Evolutionary conservation across 257 asterid species (phyloP), one percentile per base, ranked within the genome.

Genomic region (Rubia yunnanensis): DNA sequence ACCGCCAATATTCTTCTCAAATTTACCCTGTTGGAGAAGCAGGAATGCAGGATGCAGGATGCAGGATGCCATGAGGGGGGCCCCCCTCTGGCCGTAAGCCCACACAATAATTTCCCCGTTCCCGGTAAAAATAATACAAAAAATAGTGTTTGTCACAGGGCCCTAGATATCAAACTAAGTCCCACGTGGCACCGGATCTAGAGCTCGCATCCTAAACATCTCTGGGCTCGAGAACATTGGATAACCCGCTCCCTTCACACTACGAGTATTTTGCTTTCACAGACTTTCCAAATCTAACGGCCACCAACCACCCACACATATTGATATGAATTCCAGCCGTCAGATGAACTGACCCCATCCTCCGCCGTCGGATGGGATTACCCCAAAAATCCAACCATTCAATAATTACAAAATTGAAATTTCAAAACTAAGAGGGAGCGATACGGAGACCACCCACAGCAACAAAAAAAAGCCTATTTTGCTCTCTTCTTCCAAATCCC

Each of bases 391-490:
- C 91, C 10, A 10, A 62, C 82, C 83, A 79, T 83, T 73, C 34
- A 81, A 78, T 78, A 68, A 78, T 72, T 79, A 83, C 67, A 72
- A 86, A 91, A 88, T 91, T 82, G 87, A 84, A 89, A 67, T 88
- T 91, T 85, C 85, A 89, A 92, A 92, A 92, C 85, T 84, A 84
- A 87, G 96, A 85, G 96, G 96, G 96, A 87, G 94, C 83, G 67
- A 59, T 49, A 34, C 44, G 26, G 10, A 79, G 82, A 72, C 65
- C 65, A 73, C 35, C 65, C 65, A 73, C 35, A 58, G 26, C 5
- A 35, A 70, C 72, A 66, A 65, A 63, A n/a, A 73, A 65, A 65
- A 67, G 74, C 75, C 75, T 38, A 32, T 54, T 49, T 63, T 56
- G 35, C 72, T 57, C 65, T 46, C 73, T 55, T 49, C 70, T 66